Conservation (phyloP, 495 filamentous ascomycete species). For the Penicillium atrosanguineum region DNA sequence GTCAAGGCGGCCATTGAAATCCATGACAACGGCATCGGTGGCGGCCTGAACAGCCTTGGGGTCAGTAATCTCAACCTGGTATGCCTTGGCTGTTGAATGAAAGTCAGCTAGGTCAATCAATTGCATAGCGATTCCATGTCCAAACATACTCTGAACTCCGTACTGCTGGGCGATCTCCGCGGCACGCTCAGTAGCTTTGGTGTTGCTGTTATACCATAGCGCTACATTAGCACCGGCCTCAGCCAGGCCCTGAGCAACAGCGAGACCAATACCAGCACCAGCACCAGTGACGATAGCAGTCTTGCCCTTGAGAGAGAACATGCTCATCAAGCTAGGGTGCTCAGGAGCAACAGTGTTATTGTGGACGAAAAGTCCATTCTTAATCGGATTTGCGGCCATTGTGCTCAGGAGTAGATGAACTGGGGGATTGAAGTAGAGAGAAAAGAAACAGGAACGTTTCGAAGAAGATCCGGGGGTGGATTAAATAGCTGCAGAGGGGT, state of each 20-base stretch:
- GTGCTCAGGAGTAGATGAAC: background rate
- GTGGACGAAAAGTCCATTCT: constrained; percentile 57
- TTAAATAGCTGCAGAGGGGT: constrained; percentile 8
- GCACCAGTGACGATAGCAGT: constrained; percentile 84
- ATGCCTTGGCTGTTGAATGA: constrained; percentile 62
- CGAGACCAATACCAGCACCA: constrained; percentile 76
- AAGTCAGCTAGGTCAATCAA: background rate
- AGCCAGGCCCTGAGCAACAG: constrained; percentile 71
- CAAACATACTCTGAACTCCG: constrained; percentile 69
- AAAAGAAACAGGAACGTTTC: background rate
- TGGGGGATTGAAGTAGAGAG: background rate
- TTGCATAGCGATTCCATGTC: background rate
- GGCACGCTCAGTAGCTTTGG: constrained; percentile 66
- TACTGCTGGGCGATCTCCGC: constrained; percentile 69
- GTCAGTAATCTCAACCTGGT: constrained; percentile 65
- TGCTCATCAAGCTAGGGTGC: constrained; percentile 62
- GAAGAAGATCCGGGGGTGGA: background rate
- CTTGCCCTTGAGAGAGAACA: constrained; percentile 80
- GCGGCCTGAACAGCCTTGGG: constrained; percentile 56
- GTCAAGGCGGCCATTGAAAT: constrained; percentile 74
- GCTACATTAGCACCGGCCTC: constrained; percentile 87
- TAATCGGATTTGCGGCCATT: constrained; percentile 37
- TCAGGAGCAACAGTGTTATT: constrained; percentile 59
- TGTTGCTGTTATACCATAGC: constrained; percentile 82
- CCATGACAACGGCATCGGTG: constrained; percentile 57